A percentile compares a stretch with the other conserved stretches of the same genome.
These are phyloP conservation scores for Leptodermis oblonga DNA, from an alignment of 257 asterid species.

Conservation along the genomic window DNA sequence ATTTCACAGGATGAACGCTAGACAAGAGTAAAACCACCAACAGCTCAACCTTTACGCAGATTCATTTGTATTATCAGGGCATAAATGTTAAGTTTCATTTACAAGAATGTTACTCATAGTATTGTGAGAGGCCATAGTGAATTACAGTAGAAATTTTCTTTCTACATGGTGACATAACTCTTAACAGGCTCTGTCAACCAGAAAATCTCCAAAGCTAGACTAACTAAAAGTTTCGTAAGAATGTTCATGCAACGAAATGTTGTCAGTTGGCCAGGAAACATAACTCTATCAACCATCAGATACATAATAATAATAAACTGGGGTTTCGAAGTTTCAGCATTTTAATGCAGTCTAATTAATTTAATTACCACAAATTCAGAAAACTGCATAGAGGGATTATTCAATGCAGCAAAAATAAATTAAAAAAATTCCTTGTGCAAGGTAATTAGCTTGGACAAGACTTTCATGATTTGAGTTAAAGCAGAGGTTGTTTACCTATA, in stretches of 20 bases:
- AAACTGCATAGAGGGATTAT: not conserved
- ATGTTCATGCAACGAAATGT: not conserved
- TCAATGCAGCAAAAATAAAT: not conserved
- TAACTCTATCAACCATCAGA: not conserved
- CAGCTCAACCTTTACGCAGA: not conserved
- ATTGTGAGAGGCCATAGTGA: not conserved
- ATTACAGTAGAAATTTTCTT: not conserved
- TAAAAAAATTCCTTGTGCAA: not conserved
- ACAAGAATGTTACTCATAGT: not conserved
- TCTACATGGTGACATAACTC: not conserved
- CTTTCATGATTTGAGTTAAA: slow-evolving; percentile 1
- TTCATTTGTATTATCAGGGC: not conserved
- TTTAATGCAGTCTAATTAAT: not conserved
- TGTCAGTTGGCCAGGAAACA: not conserved
- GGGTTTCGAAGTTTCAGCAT: not conserved
- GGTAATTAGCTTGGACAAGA: not conserved
- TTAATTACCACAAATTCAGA: not conserved
- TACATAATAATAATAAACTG: not conserved
- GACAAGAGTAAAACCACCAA: slow-evolving; percentile 7
- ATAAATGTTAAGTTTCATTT: not conserved
- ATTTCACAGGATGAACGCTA: slow-evolving; percentile 21
- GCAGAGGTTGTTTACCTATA: slow-evolving; percentile 56
- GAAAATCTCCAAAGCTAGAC: not conserved
- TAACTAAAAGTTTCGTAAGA: not conserved
- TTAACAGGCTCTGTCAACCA: not conserved